Conservation (phyloP, 805 yeast genomes). For the Starmerella cellae region DNA sequence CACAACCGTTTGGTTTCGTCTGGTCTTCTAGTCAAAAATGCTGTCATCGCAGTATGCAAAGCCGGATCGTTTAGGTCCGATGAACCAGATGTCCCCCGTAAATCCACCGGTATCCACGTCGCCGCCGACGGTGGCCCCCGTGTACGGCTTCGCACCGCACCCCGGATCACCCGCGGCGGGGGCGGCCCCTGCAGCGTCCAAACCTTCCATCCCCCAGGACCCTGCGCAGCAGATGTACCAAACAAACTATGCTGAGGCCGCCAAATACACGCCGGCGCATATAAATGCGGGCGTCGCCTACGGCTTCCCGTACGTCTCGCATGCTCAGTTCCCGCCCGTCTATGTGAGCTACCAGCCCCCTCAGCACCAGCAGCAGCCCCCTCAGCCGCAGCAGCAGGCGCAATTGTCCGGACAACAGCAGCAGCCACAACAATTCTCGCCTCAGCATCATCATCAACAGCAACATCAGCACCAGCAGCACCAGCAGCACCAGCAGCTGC, state of each 20-base stretch:
- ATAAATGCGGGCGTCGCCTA: neutral
- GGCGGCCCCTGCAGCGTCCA: neutral
- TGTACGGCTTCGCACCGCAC: neutral
- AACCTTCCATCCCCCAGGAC: neutral
- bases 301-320: neutral
- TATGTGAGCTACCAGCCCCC: neutral
- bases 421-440: neutral
- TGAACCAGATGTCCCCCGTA: neutral
- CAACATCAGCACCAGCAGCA: neutral
- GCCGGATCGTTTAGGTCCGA: neutral
- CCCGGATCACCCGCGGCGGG: neutral
- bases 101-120: neutral
- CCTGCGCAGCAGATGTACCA: neutral
- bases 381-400: neutral
- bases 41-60: neutral
- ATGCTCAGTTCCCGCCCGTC: neutral
- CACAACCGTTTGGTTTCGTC: no score
- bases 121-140: neutral
- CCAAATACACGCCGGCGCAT: neutral
- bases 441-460: neutral
- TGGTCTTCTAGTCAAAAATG: no score
- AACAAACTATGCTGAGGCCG: neutral
- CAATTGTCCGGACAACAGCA: neutral
- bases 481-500: neutral
- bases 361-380: neutral